These are phyloP conservation scores for Yamadazyma taylorii DNA, from an alignment of 1,139 yeast species.

Conservation along the genomic window DNA sequence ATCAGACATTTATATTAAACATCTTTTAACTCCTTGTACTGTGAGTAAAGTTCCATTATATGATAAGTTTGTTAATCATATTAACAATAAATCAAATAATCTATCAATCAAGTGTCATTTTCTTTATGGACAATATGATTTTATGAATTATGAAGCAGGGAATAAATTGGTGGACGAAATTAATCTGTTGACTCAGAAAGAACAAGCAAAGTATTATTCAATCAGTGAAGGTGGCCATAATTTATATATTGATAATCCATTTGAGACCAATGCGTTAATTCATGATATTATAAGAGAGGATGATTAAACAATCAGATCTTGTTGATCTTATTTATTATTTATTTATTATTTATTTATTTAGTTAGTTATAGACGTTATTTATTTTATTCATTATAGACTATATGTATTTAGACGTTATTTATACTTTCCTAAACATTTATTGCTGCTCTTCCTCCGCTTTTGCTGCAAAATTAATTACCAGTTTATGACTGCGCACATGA, in stretches of 20 bases:
- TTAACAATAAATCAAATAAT: slow-evolving; percentile 4
- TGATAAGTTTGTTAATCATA: slow-evolving; percentile 52
- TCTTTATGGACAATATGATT: slow-evolving; percentile 80
- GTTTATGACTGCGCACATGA: too few species aligned
- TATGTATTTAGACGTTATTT: too few species aligned
- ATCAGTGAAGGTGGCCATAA: slow-evolving; percentile 48
- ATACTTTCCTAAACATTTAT: too few species aligned
- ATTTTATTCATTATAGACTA: too few species aligned
- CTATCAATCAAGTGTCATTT: slow-evolving; percentile 41
- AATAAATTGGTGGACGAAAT: slow-evolving; percentile 44
- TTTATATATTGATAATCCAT: slow-evolving; percentile 48
- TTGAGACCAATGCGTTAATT: slow-evolving; percentile 50
- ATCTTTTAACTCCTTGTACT: slow-evolving; percentile 70
- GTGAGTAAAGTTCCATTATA: slow-evolving; percentile 74
- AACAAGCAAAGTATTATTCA: slow-evolving; percentile 21
- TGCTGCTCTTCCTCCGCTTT: too few species aligned
- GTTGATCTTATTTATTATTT: too few species aligned
- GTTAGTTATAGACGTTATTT: neutral
- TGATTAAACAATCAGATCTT: too few species aligned
- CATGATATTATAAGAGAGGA: slow-evolving; percentile 19
- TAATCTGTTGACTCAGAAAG: slow-evolving; percentile 17
- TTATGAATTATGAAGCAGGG: slow-evolving; percentile 84
- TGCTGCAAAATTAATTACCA: too few species aligned
- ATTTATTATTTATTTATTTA: slow-evolving; percentile 3
- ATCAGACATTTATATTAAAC: slow-evolving; percentile 65